phyloP scores from a whole-genome alignment of 2,329 filamentous ascomycete genomes.

The Aaosphaeria pasadenensis region DNA sequence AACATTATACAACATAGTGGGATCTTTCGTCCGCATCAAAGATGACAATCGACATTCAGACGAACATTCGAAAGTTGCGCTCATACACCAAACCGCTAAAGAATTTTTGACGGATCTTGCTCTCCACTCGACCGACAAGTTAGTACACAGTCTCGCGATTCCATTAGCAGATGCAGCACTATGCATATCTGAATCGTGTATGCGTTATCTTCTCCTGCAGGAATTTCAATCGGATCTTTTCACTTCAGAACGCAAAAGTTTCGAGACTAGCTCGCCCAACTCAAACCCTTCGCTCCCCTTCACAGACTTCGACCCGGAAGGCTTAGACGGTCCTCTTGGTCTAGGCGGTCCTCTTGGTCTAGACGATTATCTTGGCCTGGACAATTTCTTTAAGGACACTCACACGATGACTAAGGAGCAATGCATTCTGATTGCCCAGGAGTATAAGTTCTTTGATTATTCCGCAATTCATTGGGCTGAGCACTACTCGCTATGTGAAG shows the following conservation, averaged over 20 bases:
- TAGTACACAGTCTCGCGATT: constrained; percentile 6
- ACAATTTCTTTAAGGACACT: constrained; percentile 23
- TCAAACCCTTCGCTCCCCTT: constrained; percentile 4
- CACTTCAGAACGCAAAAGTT: constrained; percentile 4
- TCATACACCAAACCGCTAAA: constrained; percentile 39
- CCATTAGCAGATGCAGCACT: constrained; percentile 9
- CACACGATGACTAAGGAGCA: constrained; percentile 15
- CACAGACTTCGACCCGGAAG: constrained; percentile 4
- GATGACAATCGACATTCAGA: constrained; percentile 4
- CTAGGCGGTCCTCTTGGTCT: background rate
- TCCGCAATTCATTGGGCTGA: constrained; percentile 37
- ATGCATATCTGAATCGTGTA: constrained; percentile 10
- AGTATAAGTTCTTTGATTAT: constrained; percentile 36
- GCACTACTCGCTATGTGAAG: constrained; percentile 26
- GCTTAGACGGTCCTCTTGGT: background rate
- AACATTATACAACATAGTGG: constrained; percentile 33
- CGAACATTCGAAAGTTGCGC: constrained; percentile 24
- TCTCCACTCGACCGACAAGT: constrained; percentile 7
- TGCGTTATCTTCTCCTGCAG: constrained; percentile 28
- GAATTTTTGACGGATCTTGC: constrained; percentile 29
- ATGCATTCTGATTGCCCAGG: constrained; percentile 17
- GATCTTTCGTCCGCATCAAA: constrained; percentile 30
- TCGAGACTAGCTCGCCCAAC: constrained; percentile 7
- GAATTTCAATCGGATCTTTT: constrained; percentile 34
- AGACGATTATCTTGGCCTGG: constrained; percentile 10